Evolutionary conservation across 140 eudicot genomes (phyloP).

Genomic region (Flaveria floridana): DNA sequence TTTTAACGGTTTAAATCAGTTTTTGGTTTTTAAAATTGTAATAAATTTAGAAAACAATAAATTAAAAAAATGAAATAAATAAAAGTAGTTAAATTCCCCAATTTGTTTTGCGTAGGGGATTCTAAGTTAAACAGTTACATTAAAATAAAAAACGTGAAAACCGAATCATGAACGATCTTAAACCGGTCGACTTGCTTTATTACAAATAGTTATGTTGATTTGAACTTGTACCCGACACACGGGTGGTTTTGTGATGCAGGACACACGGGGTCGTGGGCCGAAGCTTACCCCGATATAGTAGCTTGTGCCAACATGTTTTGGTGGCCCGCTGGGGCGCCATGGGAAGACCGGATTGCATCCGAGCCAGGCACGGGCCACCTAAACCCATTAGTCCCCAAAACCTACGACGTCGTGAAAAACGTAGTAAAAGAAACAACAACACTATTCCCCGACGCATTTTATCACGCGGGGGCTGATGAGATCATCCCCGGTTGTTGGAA

Average conservation of each 20-base stretch:
- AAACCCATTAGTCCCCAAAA: conserved; percentile 76
- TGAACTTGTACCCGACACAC: neutral
- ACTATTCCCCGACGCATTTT: conserved; percentile 72
- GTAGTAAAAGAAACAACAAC: conserved; percentile 46
- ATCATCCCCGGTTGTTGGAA: conserved; percentile 80
- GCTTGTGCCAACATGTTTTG: conserved; percentile 82
- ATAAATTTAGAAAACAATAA: too few relatives aligned
- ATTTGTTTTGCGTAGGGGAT: too few relatives aligned
- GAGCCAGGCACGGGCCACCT: conserved; percentile 97
- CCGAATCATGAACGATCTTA: too few relatives aligned
- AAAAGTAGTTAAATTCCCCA: too few relatives aligned
- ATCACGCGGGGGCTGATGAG: conserved; percentile 90
- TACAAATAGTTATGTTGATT: neutral
- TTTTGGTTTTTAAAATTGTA: too few relatives aligned
- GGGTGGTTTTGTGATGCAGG: conserved; percentile 43
- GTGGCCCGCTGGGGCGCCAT: conserved; percentile 69
- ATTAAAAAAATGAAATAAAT: too few relatives aligned
- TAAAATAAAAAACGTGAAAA: too few relatives aligned
- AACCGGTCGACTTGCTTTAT: too few relatives aligned
- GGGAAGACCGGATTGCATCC: conserved; percentile 80
- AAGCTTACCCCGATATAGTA: conserved; percentile 83
- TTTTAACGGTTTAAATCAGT: too few relatives aligned
- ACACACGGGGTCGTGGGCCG: conserved; percentile 94
- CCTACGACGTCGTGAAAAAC: conserved; percentile 68
- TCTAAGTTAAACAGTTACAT: too few relatives aligned